Percentiles rank a stretch among this genome's conserved stretches.
phyloP scores from a whole-genome alignment of 805 yeast species.

The Phaffomyces antillensis region DNA sequence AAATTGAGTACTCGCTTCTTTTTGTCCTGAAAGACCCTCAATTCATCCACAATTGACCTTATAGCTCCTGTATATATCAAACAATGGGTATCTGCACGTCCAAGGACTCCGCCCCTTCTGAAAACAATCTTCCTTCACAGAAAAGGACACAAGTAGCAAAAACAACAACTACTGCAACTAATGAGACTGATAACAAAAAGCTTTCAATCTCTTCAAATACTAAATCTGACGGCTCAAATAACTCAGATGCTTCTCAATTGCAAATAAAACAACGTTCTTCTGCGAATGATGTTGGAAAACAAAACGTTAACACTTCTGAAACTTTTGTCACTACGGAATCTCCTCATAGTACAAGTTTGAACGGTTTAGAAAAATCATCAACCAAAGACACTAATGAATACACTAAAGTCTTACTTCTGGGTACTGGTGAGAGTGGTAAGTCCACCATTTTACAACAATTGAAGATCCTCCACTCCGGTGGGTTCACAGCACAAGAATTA shows the following conservation, averaged over 20 bases:
- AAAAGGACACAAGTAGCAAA: not conserved
- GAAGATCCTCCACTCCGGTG: slow-evolving; percentile 34
- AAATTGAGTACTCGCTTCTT: not conserved
- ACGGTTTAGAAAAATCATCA: not conserved
- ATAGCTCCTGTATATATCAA: too few species aligned
- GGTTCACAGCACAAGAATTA: slow-evolving; percentile 49
- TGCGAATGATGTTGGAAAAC: not conserved
- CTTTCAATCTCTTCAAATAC: slow-evolving; percentile 6
- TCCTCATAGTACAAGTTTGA: not conserved
- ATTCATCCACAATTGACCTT: too few species aligned
- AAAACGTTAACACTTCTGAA: not conserved
- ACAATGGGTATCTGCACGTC: not conserved
- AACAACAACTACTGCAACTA: not conserved
- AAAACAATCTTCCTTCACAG: not conserved
- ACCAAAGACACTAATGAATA: slow-evolving; percentile 35
- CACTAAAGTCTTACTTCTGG: slow-evolving; percentile 65
- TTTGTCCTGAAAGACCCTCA: too few species aligned
- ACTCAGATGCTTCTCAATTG: not conserved
- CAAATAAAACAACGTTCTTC: not conserved
- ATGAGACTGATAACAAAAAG: not conserved
- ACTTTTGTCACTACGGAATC: not conserved
- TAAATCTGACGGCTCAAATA: slow-evolving; percentile 5
- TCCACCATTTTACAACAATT: slow-evolving; percentile 40
- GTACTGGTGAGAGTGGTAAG: slow-evolving; percentile 65
- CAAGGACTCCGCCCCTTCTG: too few species aligned